Conservation (phyloP, 2,329 filamentous ascomycete genomes). For the Canariomyces notabilis region DNA sequence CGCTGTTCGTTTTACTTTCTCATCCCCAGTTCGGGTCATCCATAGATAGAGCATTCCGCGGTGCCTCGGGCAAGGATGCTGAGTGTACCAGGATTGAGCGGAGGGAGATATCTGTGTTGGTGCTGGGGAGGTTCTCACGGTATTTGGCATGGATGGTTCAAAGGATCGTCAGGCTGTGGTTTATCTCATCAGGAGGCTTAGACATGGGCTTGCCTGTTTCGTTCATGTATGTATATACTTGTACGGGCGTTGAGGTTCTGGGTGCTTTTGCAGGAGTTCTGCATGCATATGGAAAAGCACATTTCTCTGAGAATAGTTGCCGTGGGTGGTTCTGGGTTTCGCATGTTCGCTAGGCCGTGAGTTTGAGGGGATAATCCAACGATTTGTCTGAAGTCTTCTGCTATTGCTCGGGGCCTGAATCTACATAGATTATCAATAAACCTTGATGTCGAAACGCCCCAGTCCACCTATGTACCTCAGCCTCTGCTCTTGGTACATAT, state of each 20-base stretch:
- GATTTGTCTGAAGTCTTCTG: no score
- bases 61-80: not conserved
- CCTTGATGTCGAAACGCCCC: no score
- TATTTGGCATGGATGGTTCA: not conserved
- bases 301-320: not conserved
- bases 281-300: not conserved
- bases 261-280: not conserved
- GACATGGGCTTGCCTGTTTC: not conserved
- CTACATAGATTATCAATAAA: no score
- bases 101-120: no score
- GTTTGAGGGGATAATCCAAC: not conserved
- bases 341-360: not conserved
- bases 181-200: not conserved
- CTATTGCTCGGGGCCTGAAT: no score
- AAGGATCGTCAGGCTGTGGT: not conserved
- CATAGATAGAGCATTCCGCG: not conserved
- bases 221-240: not conserved
- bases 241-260: not conserved
- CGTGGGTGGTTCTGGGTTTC: not conserved
- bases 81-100: no score
- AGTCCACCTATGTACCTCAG: no score
- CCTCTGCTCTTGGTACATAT: no score
- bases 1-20: not conserved
- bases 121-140: not conserved
- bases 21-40: not conserved